A percentile compares a stretch with the other conserved stretches of the same genome.
These are phyloP conservation scores for Candida pseudofarinosa DNA, from an alignment of 805 yeast species.

Conservation along the genomic window DNA sequence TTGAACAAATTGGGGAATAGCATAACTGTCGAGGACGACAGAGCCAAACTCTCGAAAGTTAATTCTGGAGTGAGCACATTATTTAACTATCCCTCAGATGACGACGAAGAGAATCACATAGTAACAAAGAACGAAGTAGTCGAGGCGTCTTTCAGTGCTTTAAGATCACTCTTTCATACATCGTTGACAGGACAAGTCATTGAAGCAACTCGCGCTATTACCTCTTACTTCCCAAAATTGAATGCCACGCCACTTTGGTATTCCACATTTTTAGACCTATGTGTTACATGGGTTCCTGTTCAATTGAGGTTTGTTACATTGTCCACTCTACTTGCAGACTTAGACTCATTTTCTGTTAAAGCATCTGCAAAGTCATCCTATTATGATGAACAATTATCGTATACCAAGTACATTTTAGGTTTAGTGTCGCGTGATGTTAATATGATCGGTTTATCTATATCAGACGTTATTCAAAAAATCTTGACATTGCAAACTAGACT, in stretches of 20 bases:
- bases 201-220: slow-evolving; percentile 50
- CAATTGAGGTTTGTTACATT: slow-evolving; percentile 68
- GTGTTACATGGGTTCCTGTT: slow-evolving; percentile 77
- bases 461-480: slow-evolving; percentile 67
- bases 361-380: slow-evolving; percentile 11
- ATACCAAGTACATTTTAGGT: slow-evolving; percentile 48
- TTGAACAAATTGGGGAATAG: slow-evolving; percentile 20
- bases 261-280: slow-evolving; percentile 52
- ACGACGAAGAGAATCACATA: slow-evolving; percentile 30
- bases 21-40: slow-evolving; percentile 24
- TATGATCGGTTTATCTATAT: slow-evolving; percentile 81
- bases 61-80: slow-evolving; percentile 7
- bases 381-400: slow-evolving; percentile 29
- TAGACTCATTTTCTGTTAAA: slow-evolving; percentile 18
- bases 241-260: slow-evolving; percentile 44
- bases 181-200: slow-evolving; percentile 57
- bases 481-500: slow-evolving; percentile 45
- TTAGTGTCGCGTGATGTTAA: slow-evolving; percentile 74
- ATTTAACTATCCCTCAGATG: slow-evolving; percentile 10
- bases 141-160: slow-evolving; percentile 45
- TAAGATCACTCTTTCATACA: slow-evolving; percentile 63
- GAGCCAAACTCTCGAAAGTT: slow-evolving; percentile 16
- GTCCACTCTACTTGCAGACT: slow-evolving; percentile 34
- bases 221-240: slow-evolving; percentile 34
- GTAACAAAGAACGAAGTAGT: slow-evolving; percentile 38